Base-by-base conservation (phyloP, 345 rosid genomes). In the Camelina hispida region DNA sequence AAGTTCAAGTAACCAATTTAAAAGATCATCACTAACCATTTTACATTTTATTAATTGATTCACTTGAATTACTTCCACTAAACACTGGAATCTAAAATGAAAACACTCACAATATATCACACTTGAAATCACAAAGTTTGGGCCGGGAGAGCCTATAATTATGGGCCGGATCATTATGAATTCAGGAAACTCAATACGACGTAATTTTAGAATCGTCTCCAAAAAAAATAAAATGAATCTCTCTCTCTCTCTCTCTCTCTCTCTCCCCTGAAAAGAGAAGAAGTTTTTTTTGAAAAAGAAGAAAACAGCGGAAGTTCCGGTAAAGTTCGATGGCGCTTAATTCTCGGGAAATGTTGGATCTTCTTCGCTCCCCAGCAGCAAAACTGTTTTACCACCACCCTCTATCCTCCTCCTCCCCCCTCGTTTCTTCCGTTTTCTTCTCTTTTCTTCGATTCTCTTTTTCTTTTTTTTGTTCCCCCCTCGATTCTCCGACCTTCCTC, bases 241-340 rank as follows among this genome's bases (percentile, higher is more conserved):
- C 25, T 23, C 17, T 38, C 38, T 9, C 59, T 34, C 37, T 34
- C 37, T 8, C 25, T 23, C 17, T 38, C 38, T 9, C 59, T 34
- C 37, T 8, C 25, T 43, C 17, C 53, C 38, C 15, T 70, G 58
- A 59, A 59, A 59, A 10, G 67, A 25, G 59, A 60, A 22, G 7
- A 34, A 34, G 37, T 34, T 34, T 34, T 34, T 34, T 6, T 22
- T 67, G 22, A 2, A 3, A 11, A 38, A 37, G 10, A 7, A 17
- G 59, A 71, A 71, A 61, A 50, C 51, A 71, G 62, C 68, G 53
- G 1, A 61, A 71, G 70, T 44, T 42, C 23, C 70, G 55, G 77
- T 73, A 73, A 73, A 62, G 57, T 73, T 66, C 68, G 81, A 78
- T 79, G 84, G 75, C 77, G 86, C 90, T 80, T 79, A 83, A 80